Percentiles rank a stretch among this genome's conserved stretches.
These are phyloP conservation scores for Gonium pectorale DNA, from an alignment of 139 green algal species.

Conservation along the genomic window DNA sequence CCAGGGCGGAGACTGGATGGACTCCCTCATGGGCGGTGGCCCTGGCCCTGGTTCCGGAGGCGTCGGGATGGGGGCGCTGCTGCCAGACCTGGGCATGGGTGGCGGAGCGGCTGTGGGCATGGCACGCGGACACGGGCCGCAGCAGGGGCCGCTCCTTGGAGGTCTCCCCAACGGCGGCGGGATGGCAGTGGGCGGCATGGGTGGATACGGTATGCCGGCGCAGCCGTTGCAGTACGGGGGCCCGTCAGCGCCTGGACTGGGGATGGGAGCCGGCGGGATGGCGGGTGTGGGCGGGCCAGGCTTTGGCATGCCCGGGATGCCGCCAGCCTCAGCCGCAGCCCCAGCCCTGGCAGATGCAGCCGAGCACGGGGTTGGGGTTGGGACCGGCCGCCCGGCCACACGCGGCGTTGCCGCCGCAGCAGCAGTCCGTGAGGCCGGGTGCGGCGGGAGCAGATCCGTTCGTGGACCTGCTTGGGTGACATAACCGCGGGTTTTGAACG, in stretches of 20 bases:
- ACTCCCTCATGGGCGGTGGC: constrained; percentile 4
- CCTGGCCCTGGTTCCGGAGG: no score
- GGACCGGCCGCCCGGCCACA: neutral
- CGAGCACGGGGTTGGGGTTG: neutral
- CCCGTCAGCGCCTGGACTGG: no score
- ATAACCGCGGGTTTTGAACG: no score
- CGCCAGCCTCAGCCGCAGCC: no score
- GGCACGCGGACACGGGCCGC: no score
- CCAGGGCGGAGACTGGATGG: constrained; percentile 37
- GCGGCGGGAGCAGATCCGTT: constrained; percentile 31
- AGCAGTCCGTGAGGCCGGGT: neutral
- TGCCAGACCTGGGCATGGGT: no score
- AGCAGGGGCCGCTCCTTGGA: neutral
- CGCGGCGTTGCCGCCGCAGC: neutral
- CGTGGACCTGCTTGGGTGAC: constrained; percentile 37
- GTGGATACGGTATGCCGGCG: neutral
- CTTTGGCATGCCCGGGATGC: no score
- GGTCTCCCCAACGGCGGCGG: neutral
- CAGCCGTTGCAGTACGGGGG: neutral
- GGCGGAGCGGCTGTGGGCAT: no score
- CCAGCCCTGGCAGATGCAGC: neutral
- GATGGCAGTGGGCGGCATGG: neutral
- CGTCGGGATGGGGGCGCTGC: no score
- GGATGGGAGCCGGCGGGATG: neutral
- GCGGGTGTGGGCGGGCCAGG: neutral